Evolutionary conservation across 768 basidiomycete species (phyloP).

Genomic region (Mycena maculata): DNA sequence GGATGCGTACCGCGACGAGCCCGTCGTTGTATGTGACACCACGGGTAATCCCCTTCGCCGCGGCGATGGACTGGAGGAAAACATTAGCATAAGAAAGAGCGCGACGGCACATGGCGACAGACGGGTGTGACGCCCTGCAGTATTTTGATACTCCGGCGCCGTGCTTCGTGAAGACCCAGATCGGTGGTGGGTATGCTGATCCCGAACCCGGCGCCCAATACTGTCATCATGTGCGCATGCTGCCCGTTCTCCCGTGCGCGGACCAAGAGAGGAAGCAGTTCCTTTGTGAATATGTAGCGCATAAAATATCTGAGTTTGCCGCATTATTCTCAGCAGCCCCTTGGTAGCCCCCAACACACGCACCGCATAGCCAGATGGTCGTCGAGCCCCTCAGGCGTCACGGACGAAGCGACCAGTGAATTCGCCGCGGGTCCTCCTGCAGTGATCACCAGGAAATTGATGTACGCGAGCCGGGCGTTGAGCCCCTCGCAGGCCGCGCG

Average conservation of each 20-base stretch:
- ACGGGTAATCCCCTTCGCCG: slow-evolving; percentile 10
- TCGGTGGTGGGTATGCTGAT: slow-evolving; percentile 41
- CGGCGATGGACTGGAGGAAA: slow-evolving; percentile 3
- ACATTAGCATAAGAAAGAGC: not conserved
- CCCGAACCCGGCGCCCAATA: slow-evolving; percentile 43
- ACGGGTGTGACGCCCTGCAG: not conserved
- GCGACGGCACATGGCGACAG: not conserved
- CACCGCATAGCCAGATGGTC: slow-evolving; percentile 31
- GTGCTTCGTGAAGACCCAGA: slow-evolving; percentile 43
- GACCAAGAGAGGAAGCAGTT: slow-evolving; percentile 43
- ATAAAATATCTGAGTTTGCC: slow-evolving; percentile 7
- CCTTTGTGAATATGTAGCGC: slow-evolving; percentile 43
- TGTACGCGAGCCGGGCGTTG: slow-evolving; percentile 34
- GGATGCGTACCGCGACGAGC: not conserved
- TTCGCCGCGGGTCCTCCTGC: slow-evolving; percentile 15
- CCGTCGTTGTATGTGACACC: slow-evolving; percentile 22
- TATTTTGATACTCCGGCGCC: not conserved
- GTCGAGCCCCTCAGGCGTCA: slow-evolving; percentile 21
- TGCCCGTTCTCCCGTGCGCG: slow-evolving; percentile 30
- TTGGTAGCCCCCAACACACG: slow-evolving; percentile 32
- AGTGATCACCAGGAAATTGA: slow-evolving; percentile 49
- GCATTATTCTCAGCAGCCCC: not conserved
- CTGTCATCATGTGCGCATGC: slow-evolving; percentile 47
- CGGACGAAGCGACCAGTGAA: slow-evolving; percentile 21
- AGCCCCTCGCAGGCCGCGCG: not conserved